Evolutionary conservation across 129 eudicot genomes (phyloP), one percentile per base, ranked within the genome.

Genomic region (Scalesia atractyloides): DNA sequence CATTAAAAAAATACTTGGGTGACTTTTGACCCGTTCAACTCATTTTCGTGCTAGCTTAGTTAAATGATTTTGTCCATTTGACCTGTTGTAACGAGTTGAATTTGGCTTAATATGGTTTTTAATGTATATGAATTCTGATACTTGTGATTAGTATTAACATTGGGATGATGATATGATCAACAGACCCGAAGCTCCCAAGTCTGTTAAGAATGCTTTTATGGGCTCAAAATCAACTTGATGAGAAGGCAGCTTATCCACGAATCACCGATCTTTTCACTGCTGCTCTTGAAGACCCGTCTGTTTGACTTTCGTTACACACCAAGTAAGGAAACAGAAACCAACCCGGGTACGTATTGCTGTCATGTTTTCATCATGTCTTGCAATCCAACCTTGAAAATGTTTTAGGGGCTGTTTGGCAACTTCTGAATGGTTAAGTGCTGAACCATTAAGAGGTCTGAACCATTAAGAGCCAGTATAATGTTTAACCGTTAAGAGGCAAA

Each of bases 141-240:
- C 9, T 60, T 59, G 14, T 5, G 18, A n/a, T 51, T 18, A 16
- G 47, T 66, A 60, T 18, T 62, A 12, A 58, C 14, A 56, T 12
- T 49, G 77, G 68, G 67, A 33, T 59, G 49, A 66, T 76, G 10
- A n/a, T 36, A 46, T 76, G 18, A 57, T 49, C 15, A 14, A 57
- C 86, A 93, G 98, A 93, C 76, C 98, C 96, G 22, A 93, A 93
- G 79, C 95, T 89, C 74, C 95, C 96, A 43, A 86, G 95, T 74
- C 84, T 93, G 63, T 79, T 93, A 74, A 93, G 92, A 79, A 89
- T 93, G 96, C 87, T 93, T 63, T 24, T 93, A 70, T 93, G 96
- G 98, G 95, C 86, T 37, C 98, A 93, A 76, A 89, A 87, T 64
- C 88, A 85, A 79, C 95, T 93, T 22, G 95, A 93, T 26, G 96